Evolutionary conservation across 1,284 basidiomycete genomes (phyloP), one percentile per base, ranked within the genome.

Genomic region (Takashimella tepidaria): DNA sequence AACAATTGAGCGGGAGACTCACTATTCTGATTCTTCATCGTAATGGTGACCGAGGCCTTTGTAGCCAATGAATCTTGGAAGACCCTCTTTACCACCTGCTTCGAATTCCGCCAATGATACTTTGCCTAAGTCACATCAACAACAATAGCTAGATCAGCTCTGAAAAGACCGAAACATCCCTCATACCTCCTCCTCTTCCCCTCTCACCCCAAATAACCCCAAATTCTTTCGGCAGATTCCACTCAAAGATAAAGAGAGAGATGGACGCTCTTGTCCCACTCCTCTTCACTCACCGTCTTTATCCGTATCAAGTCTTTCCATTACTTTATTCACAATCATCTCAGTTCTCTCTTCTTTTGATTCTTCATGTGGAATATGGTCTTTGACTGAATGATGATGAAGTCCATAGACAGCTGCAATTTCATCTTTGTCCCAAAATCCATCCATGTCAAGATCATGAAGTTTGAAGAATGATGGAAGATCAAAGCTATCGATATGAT

Each of bases 331-430:
- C 12, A 92, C 87, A 57, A 99, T 87, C 53, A 83, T 74, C 56
- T 90, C 83, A 0, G 92, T 89, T 77, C 97, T 93, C 72, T 83
- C 80, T 68, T 89, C 83, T 68, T 93, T 89, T 51, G 87, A 83
- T 49, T 83, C 79, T 41, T 90, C 87, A 61, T 88, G 85, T 81
- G 79, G 85, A 21, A 89, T 88, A 75, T 88, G 84, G 75, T 90
- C 87, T 75, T 89, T 84, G 20, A 90, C 89, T 64, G 91, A 91
- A 56, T 93, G 82, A 73, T 98, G 96, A 74, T 98, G 92, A 21
- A 99, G 88, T 54, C 95, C 95, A 66, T 96, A 95, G 43, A 95
- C 83, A 5, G 90, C 89, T 70, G 93, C 85, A 58, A 93, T 87
- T 74, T 93, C 89, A 57, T 85, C 83, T 54, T 80, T 78, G 72